Base-by-base conservation (phyloP, 2,329 filamentous ascomycete genomes). In the Fusarium haematococcum region DNA sequence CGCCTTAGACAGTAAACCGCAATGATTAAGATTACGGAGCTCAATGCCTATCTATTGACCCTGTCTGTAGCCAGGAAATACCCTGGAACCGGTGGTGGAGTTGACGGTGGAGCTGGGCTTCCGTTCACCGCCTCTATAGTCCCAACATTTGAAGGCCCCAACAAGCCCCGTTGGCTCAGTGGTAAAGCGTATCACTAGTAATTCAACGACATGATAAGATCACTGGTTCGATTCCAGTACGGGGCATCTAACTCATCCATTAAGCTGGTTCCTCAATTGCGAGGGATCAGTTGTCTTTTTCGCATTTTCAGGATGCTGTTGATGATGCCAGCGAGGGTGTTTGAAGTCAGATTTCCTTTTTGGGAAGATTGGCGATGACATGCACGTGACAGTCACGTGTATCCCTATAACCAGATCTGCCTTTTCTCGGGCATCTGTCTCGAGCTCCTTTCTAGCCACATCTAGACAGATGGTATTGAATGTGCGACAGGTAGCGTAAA, bases 121-220 rank as follows among this genome's bases (percentile, higher is more conserved):
- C 2, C 18, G 6, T 30, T 6, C 56, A 18, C 25, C 16, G 11
- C 57, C 18, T 11, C 4, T 60, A 61, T 61, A 61, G n/a, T 32
- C 27, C 4, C 27, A 54, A 32, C 11, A 20, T 33, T n/a, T 4
- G 4, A 20, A 20, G 18, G 1, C 10, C 10, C 27, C 6, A 39
- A n/a, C 45, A 66, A 56, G 66, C 61, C 66, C 54, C 66, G 66
- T 68, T 68, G 66, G 66, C 66, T 68, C 45, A 68, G 66, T 68
- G 66, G 61, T 68, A 68, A 65, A 68, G 66, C 66, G 66, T 65
- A 65, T 68, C 66, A 68, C 66, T 68, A 68, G 66, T 68, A 68
- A 30, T 37, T 18, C 35, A 37, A 37, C 35, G 35, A 37, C 35
- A 65, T 68, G 66, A 68, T 65, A 65, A 68, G 66, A 65, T 68